Evolutionary conservation across 2,329 filamentous ascomycete species (phyloP).

Genomic region (Teratosphaeriaceae sp.): DNA sequence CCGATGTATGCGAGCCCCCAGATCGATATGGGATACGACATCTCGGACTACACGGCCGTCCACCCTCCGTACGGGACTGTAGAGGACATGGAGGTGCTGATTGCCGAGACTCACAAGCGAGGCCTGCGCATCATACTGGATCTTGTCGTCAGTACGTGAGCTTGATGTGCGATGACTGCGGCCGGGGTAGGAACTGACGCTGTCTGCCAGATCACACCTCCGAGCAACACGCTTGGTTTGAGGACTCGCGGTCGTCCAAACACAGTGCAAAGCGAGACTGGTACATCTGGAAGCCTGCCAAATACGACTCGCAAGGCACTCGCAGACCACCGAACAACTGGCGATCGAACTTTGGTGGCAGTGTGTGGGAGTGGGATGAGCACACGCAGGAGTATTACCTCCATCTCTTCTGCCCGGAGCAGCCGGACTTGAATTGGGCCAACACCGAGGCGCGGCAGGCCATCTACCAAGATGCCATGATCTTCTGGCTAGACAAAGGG

Average conservation of each 20-base stretch:
- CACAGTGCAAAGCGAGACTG: constrained; percentile 51
- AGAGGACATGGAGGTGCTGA: constrained; percentile 39
- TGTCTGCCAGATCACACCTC: constrained; percentile 26
- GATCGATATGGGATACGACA: constrained; percentile 49
- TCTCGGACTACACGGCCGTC: constrained; percentile 39
- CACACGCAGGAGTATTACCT: constrained; percentile 68
- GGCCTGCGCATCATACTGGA: constrained; percentile 43
- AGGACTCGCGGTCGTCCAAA: constrained; percentile 46
- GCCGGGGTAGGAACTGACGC: too few species aligned
- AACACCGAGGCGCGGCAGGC: constrained; percentile 61
- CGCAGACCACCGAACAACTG: constrained; percentile 70
- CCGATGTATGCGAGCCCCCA: constrained; percentile 51
- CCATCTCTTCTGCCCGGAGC: constrained; percentile 67
- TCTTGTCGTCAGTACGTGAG: constrained; percentile 21
- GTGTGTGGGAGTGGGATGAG: constrained; percentile 66
- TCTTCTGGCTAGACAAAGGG: constrained; percentile 68
- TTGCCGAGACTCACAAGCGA: constrained; percentile 35
- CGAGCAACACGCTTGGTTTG: constrained; percentile 53
- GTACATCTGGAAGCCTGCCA: constrained; percentile 55
- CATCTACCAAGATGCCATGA: constrained; percentile 54
- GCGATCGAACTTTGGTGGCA: constrained; percentile 52
- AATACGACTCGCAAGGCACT: constrained; percentile 43
- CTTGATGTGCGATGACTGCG: too few species aligned
- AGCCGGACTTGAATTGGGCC: constrained; percentile 83
- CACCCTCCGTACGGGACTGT: constrained; percentile 43